Evolutionary conservation across 495 filamentous ascomycete genomes (phyloP), one percentile per base, ranked within the genome.

Genomic region (Aspergillus homomorphus): DNA sequence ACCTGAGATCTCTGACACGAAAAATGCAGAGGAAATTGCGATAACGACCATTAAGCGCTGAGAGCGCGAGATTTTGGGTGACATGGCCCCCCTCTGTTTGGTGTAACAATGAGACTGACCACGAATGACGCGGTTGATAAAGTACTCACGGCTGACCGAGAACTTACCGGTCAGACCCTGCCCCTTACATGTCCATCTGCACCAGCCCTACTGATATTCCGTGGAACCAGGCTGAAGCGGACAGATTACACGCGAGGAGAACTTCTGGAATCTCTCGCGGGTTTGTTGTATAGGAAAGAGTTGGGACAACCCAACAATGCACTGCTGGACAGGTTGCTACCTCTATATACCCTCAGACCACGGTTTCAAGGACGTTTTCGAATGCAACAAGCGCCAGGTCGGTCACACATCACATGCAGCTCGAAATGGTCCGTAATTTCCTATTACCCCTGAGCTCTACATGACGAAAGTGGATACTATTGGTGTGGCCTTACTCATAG

Each of bases 1-100:
- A 82, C 78, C 66, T 28, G 78, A 74, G 43, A 81, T 81, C 53
- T 82, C 80, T 4, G 73, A 75, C 14, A 78, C 33, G 61, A 83
- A 83, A 58, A 83, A 83, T 18, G 61, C 65, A 4, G 74, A 74
- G n/a, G 80, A 80, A 19, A 82, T 80, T 0, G 45, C 69, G 54
- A 83, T 81, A 14, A 80, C 77, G n/a, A 71, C 66, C 6, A 59
- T 62, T 42, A 83, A 64, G 18, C 79, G 71, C 53, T 67, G 70
- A 16, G 71, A 72, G 43, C 70, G 76, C 33, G 73, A 69, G 19
- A 78, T 53, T 19, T 51, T 61, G 24, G 69, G 48, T 8, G 51
- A 56, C 73, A 73, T 76, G 9, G 21, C 41, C 38, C 30, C 28
- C n/a, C 45, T 21, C 43, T 49, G n/a, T 41, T 9, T 26, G 14